Base-by-base conservation (phyloP, 2,329 filamentous ascomycete species). In the Grosmannia serpens region DNA sequence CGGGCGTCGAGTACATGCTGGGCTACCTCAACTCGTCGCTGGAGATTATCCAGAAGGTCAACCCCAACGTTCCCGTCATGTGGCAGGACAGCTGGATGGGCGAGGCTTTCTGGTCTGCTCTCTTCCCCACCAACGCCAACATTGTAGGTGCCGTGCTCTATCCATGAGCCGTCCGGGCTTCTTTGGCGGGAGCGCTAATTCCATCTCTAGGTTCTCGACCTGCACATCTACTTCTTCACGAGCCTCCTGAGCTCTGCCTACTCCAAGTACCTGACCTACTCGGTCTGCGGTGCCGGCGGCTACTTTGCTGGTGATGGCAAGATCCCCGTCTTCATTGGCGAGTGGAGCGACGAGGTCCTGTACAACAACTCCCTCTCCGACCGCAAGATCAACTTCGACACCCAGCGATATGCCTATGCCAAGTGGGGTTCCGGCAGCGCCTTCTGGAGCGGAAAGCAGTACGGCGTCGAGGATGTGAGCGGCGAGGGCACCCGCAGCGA, bases 161-260 rank as follows among this genome's bases (percentile, higher is more conserved):
- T 53, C 17, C 41, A 24, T 17, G 11, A 20, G n/a, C n/a, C 31
- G 10, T 38, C 31, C 51, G 3, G 22, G 13, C 26, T 1, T 4
- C 2, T 47, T 8, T 47, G 1, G 26, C 26, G 22, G 2, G 9
- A 2, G 24, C 2, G 27, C 49, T 51, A 31, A 51, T 17, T 10
- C 20, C 5, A n/a, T 15, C 13, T 11, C 33, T n/a, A 54, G 52
- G 55, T 56, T n/a, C 27, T 59, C 4, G 58, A 59, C 22, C 15
- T 56, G 47, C 58, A 59, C 58, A 56, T 59, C 47, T 59, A 59
- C 53, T 59, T n/a, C 58, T 59, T 59, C 46, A 33, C 26, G 11
- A 53, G 38, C 52, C 41, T 56, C 20, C 52, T 58, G 22, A 52
- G 33, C 56, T 46, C 44, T 33, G 50, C 58, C 4, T 59, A 59